Evolutionary conservation across 768 basidiomycete genomes (phyloP), one percentile per base, ranked within the genome.

Genomic region (Agaricus blazei): DNA sequence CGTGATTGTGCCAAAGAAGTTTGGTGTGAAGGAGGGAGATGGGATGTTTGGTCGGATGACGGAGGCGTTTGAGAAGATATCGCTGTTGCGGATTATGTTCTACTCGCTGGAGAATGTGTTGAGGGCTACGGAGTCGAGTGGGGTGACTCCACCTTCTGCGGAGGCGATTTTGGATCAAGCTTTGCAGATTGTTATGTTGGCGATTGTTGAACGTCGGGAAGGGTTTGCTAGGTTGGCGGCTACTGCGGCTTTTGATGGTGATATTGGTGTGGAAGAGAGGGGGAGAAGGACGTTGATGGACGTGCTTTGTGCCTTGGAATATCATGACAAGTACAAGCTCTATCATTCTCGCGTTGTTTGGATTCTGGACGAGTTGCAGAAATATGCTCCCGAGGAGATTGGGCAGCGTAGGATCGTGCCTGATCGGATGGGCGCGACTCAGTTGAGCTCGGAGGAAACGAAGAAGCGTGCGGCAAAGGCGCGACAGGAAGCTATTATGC

Each of bases 401-500:
- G 69, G 69, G 15, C 68, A 65, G 7, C 76, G 78, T 7, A 78
- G 84, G 12, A 74, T 72, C 37, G 67, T 78, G 6, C 64, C 72
- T 2, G 72, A 78, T 28, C 54, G 48, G 3, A 63, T 65, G 9
- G 63, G 67, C 4, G 66, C 66, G 4, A 62, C 68, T 12, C 67
- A 71, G 0, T 64, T 75, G 24, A 81, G 86, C 57, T 70, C 81
- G 2, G 87, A 83, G 56, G 85, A 86, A 54, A 80, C 83, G 42
- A 90, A 87, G 75, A 92, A 91, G 66, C 77, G 77, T 28, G 91
- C 93, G 4, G 93, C 91, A 7, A 93, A 93, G 67, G 89, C 84
- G 11, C 77, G 95, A n/a, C 89, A 97, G 67, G 90, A 88, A 58
- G 88, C 90, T 0, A 91, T 99, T 63, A 91, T 99, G 93, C 83